Evolutionary conservation across 2,329 filamentous ascomycete genomes (phyloP).

Genomic region (Arthrobotrys megalospora): DNA sequence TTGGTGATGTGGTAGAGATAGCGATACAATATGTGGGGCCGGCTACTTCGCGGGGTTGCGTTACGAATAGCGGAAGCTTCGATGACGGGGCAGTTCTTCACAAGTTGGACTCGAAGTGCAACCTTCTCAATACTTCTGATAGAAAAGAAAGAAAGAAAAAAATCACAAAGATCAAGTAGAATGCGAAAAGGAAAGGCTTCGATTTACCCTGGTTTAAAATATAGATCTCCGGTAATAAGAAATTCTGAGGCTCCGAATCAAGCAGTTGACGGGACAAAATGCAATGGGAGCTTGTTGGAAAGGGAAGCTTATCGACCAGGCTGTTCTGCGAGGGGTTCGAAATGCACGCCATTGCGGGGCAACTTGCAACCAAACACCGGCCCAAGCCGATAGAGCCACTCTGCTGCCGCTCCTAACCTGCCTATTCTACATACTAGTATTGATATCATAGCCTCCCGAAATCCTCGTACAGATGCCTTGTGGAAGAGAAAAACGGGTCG

Average conservation of each 20-base stretch:
- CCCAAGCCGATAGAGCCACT: conserved; percentile 18
- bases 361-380: conserved; percentile 10
- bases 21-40: neutral
- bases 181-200: neutral
- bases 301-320: conserved; percentile 39
- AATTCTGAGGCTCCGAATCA: conserved; percentile 40
- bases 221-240: neutral
- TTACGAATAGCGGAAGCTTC: no score
- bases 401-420: conserved; percentile 24
- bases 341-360: conserved; percentile 19
- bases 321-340: conserved; percentile 15
- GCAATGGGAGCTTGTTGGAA: conserved; percentile 14
- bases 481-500: conserved; percentile 9
- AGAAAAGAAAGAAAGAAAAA: neutral
- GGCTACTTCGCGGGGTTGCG: no score
- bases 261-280: conserved; percentile 29
- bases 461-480: neutral
- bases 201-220: neutral
- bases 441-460: neutral
- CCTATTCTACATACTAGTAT: neutral
- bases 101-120: neutral
- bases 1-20: neutral
- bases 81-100: no score
- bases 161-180: neutral
- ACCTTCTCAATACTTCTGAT: neutral